phyloP scores from a whole-genome alignment of 2,329 filamentous ascomycete species.

The Penicillium sp. region DNA sequence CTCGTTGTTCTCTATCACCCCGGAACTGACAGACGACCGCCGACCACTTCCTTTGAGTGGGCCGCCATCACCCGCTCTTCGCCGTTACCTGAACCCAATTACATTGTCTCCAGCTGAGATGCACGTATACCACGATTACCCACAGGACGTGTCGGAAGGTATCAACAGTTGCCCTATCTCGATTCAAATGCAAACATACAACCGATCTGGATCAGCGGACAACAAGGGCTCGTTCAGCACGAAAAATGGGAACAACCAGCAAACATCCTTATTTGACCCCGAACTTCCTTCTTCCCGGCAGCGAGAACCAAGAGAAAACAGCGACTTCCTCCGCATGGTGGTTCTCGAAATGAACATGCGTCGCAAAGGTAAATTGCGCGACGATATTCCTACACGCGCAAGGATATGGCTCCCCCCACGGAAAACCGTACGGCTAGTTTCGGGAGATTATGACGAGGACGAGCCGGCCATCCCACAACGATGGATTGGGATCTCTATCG shows the following conservation, averaged over 20 bases:
- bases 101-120: slow-evolving; percentile 44
- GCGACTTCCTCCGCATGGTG: slow-evolving; percentile 60
- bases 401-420: slow-evolving; percentile 60
- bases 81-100: slow-evolving; percentile 59
- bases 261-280: slow-evolving; percentile 31
- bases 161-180: slow-evolving; percentile 46
- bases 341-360: slow-evolving; percentile 68
- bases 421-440: slow-evolving; percentile 20
- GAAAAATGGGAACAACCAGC: slow-evolving; percentile 38
- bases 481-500: slow-evolving; percentile 28
- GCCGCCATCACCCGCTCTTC: slow-evolving; percentile 53
- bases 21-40: slow-evolving; percentile 58
- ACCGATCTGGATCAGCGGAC: slow-evolving; percentile 29
- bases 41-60: slow-evolving; percentile 53
- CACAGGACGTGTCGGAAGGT: slow-evolving; percentile 28
- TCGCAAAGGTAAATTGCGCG: slow-evolving; percentile 58
- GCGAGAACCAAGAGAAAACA: slow-evolving; percentile 61
- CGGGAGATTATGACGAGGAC: slow-evolving; percentile 18
- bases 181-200: slow-evolving; percentile 62
- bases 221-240: slow-evolving; percentile 32
- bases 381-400: slow-evolving; percentile 52
- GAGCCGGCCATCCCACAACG: slow-evolving; percentile 24
- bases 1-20: slow-evolving; percentile 54
- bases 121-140: slow-evolving; percentile 40
- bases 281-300: slow-evolving; percentile 48